Evolutionary conservation across 768 basidiomycete species (phyloP).

Genomic region (Suillus bovinus): DNA sequence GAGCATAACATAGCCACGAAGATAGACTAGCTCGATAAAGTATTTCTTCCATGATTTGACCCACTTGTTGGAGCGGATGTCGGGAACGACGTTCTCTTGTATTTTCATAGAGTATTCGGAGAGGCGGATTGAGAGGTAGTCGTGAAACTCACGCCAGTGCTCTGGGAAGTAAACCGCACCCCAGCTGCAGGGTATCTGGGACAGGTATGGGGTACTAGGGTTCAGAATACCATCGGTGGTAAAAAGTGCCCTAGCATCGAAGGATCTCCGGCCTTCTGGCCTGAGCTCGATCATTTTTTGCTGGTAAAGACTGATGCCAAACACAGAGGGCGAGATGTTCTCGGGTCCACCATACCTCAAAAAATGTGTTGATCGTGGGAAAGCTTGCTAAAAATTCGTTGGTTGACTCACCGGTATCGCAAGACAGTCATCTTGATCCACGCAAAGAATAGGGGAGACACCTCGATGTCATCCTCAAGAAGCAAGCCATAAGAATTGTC

Average conservation of each 20-base stretch:
- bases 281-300: conserved; percentile 80
- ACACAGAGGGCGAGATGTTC: conserved; percentile 50
- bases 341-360: conserved; percentile 53
- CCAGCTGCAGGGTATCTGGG: conserved; percentile 90
- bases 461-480: conserved; percentile 84
- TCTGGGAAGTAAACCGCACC: conserved; percentile 90
- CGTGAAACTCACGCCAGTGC: conserved; percentile 86
- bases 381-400: not conserved
- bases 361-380: conserved; percentile 4
- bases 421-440: conserved; percentile 84
- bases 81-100: conserved; percentile 57
- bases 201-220: conserved; percentile 71
- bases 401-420: conserved; percentile 60
- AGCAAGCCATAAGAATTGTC: conserved; percentile 77
- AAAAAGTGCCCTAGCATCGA: conserved; percentile 67
- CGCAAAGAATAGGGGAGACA: conserved; percentile 82
- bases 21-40: conserved; percentile 82
- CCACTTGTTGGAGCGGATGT: conserved; percentile 82
- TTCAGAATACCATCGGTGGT: conserved; percentile 36
- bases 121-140: conserved; percentile 72
- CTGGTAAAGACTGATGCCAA: conserved; percentile 85
- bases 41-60: conserved; percentile 84
- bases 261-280: conserved; percentile 62
- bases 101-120: conserved; percentile 40
- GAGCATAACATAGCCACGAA: conserved; percentile 85